Percentiles rank a stretch among this genome's conserved stretches.
Evolutionary conservation across 2,329 filamentous ascomycete genomes (phyloP).

Genomic region (Aspergillus alliaceus): DNA sequence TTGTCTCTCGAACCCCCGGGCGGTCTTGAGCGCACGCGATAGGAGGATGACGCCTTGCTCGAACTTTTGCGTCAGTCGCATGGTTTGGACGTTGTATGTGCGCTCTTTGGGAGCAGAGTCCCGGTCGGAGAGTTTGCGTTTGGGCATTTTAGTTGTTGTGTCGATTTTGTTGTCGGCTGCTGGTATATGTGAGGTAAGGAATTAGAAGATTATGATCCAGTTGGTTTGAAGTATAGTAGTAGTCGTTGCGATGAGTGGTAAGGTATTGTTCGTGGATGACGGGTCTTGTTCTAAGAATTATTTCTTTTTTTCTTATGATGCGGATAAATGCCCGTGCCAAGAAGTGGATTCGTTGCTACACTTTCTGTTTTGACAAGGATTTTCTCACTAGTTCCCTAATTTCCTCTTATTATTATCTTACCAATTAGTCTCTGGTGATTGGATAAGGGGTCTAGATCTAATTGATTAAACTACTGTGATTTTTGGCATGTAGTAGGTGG

Average conservation of each 20-base stretch:
- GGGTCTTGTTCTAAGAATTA: background rate
- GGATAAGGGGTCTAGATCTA: background rate
- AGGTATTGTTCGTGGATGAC: no score
- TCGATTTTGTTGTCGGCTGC: background rate
- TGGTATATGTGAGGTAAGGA: background rate
- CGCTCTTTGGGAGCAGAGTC: slow-evolving; percentile 22
- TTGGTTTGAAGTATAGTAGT: no score
- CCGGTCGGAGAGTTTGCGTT: slow-evolving; percentile 41
- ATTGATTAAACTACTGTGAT: background rate
- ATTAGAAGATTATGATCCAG: no score
- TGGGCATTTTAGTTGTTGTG: slow-evolving; percentile 32
- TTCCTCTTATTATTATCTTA: background rate
- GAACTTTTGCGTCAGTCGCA: slow-evolving; percentile 48
- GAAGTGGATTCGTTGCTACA: background rate
- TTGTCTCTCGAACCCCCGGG: slow-evolving; percentile 63
- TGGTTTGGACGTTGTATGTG: slow-evolving; percentile 29
- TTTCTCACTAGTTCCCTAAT: background rate
- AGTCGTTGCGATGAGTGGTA: no score
- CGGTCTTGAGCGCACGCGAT: slow-evolving; percentile 55
- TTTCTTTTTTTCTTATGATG: background rate
- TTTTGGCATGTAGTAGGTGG: no score
- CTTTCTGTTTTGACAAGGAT: background rate
- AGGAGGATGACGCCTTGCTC: slow-evolving; percentile 52
- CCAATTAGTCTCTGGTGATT: background rate
- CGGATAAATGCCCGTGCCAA: slow-evolving; percentile 5